Base-by-base conservation (phyloP, 73 alveolate species). In the Loxodes magnus region DNA sequence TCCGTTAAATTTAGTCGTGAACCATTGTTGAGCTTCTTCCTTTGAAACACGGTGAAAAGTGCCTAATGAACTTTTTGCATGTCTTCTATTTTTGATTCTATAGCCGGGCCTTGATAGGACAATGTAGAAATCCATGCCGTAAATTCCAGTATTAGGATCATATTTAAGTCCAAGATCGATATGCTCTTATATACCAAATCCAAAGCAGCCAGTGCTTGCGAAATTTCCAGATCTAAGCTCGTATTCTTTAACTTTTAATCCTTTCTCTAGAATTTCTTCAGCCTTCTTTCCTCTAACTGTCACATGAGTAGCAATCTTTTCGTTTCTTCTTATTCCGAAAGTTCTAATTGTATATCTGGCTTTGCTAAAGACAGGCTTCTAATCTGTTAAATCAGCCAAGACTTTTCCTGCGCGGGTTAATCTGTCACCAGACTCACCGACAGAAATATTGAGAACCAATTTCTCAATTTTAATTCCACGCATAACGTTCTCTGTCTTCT, bases 81-180 rank as follows among this genome's bases (percentile, higher is more conserved):
- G 58, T 66, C 56, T 65, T 44, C 86, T 59, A 35, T 43, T 29
- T 46, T 54, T 38, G 50, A 75, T 79, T n/a, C 87, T 67, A 74
- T 51, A 28, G 41, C 89, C 89, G 4, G 63, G 73, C 44, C 89
- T 67, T 29, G 62, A 31, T 36, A 75, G 56, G 67, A 68, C 86
- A 25, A 74, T 64, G 65, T 61, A 75, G 80, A 75, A 75, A 56
- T 75, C 89, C 89, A 75, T 75, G 35, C 89, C 89, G 63, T 75
- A 75, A 43, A 75, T 75, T 16, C 89, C 70, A 27, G 70, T 37
- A n/a, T n/a, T n/a, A n/a, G n/a, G n/a, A n/a, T n/a, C n/a, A n/a
- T n/a, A n/a, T n/a, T n/a, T n/a, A n/a, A 14, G 61, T 4, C 89
- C 89, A 34, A 75, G 55, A 43, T 75, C 89, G 43, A 75, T 75